Conservation (phyloP, 352 stramenopile genomes). For the Globisporangium abappressorium region DNA sequence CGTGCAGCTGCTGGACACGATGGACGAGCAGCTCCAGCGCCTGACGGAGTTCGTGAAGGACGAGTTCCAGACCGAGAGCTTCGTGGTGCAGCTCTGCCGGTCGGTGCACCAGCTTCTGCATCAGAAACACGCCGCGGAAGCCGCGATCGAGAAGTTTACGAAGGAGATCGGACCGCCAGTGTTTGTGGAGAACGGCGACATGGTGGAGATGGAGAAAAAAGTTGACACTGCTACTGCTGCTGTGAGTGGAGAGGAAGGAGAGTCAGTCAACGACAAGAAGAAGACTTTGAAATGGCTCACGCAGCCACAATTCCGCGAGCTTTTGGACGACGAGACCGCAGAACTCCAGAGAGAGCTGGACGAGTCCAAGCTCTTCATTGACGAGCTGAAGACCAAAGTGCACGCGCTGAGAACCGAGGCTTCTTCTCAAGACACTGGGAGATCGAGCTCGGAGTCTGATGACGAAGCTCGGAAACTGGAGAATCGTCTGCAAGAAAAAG, state of each 20-base stretch:
- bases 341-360: conserved; percentile 17
- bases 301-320: conserved; percentile 4
- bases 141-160: conserved; percentile 4
- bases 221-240: background rate
- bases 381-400: conserved; percentile 18
- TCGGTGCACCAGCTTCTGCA: background rate
- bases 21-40: conserved; percentile 1
- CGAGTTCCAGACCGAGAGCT: background rate
- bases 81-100: background rate
- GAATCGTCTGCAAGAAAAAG: conserved; percentile 39
- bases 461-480: conserved; percentile 23
- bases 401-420: conserved; percentile 18
- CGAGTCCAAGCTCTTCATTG: conserved; percentile 16
- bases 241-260: background rate
- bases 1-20: background rate
- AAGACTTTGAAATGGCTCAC: conserved; percentile 2
- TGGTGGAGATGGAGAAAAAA: background rate
- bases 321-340: conserved; percentile 2
- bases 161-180: conserved; percentile 4
- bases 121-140: conserved; percentile 8
- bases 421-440: background rate
- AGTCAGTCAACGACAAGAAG: background rate
- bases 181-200: background rate
- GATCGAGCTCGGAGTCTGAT: background rate
- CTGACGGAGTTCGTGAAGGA: background rate